phyloP scores from a whole-genome alignment of 1,284 basidiomycete species.

The Tylopilus orsonianus region DNA sequence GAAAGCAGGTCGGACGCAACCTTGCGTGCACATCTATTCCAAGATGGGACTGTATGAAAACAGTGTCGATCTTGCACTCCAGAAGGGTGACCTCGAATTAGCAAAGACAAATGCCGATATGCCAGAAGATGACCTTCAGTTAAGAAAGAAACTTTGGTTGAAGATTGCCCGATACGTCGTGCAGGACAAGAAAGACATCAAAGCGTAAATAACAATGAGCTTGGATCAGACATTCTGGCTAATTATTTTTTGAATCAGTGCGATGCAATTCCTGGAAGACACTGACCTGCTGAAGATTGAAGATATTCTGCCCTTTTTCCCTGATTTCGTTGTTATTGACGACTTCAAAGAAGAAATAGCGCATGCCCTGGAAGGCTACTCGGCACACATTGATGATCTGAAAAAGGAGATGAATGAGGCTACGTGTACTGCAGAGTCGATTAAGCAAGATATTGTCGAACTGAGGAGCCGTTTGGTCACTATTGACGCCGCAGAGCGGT shows the following conservation, averaged over 20 bases:
- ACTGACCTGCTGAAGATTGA: slow-evolving; percentile 97
- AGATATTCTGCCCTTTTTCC: slow-evolving; percentile 99
- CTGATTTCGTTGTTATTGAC: slow-evolving; percentile 98
- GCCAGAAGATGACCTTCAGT: slow-evolving; percentile 83
- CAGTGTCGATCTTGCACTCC: slow-evolving; percentile 92
- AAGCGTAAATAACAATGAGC: slow-evolving; percentile 64
- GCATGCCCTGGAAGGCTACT: slow-evolving; percentile 92
- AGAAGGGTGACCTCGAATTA: slow-evolving; percentile 90
- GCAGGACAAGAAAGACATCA: slow-evolving; percentile 96
- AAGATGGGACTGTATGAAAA: slow-evolving; percentile 98
- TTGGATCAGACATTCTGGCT: slow-evolving; percentile 5
- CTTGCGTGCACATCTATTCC: slow-evolving; percentile 96
- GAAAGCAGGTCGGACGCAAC: slow-evolving; percentile 75
- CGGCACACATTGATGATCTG: slow-evolving; percentile 85
- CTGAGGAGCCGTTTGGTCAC: slow-evolving; percentile 92
- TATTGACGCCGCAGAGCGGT: slow-evolving; percentile 85
- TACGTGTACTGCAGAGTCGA: slow-evolving; percentile 87
- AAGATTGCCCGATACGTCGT: slow-evolving; percentile 98
- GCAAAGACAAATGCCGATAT: slow-evolving; percentile 93
- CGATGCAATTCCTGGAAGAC: slow-evolving; percentile 94
- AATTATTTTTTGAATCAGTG: slow-evolving; percentile 48
- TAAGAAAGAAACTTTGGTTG: slow-evolving; percentile 95
- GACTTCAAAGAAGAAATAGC: slow-evolving; percentile 99
- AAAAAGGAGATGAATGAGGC: slow-evolving; percentile 97
- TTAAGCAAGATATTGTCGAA: slow-evolving; percentile 87